A percentile compares a stretch with the other conserved stretches of the same genome.
phyloP scores from a whole-genome alignment of 2,329 filamentous ascomycete genomes.

The Clonostachys rhizophaga region DNA sequence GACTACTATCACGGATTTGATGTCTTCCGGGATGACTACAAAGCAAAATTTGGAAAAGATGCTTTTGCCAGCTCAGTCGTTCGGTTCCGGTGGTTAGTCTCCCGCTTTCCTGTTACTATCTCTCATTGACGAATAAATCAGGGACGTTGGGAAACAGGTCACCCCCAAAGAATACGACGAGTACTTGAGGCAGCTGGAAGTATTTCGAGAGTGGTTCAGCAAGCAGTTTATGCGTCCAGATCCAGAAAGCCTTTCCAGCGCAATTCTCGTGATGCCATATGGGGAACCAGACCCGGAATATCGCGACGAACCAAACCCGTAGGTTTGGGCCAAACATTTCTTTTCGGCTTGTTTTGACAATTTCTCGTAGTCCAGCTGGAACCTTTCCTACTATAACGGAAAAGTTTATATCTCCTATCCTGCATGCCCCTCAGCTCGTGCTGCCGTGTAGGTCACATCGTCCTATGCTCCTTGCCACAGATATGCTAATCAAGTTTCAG shows the following conservation, averaged over 20 bases:
- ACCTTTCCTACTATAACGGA: slow-evolving; percentile 12
- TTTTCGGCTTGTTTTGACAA: not conserved
- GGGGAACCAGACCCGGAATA: slow-evolving; percentile 3
- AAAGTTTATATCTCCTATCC: slow-evolving; percentile 17
- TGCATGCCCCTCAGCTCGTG: slow-evolving; percentile 21
- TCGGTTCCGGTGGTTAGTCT: slow-evolving; percentile 17
- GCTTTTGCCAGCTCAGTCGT: slow-evolving; percentile 19
- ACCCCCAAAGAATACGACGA: slow-evolving; percentile 12
- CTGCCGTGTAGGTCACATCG: slow-evolving; percentile 21
- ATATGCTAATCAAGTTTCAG: slow-evolving; percentile 6
- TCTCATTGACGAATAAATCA: slow-evolving; percentile 4
- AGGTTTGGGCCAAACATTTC: not conserved
- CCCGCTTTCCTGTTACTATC: not conserved
- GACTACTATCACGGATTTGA: slow-evolving; percentile 22
- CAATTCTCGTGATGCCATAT: slow-evolving; percentile 19
- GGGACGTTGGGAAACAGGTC: slow-evolving; percentile 13
- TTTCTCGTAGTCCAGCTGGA: not conserved
- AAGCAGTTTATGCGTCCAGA: slow-evolving; percentile 12
- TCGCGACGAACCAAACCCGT: not conserved
- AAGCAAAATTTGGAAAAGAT: slow-evolving; percentile 10
- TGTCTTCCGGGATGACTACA: slow-evolving; percentile 16
- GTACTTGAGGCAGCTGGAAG: slow-evolving; percentile 12
- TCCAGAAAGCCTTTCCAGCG: slow-evolving; percentile 5
- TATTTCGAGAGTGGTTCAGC: slow-evolving; percentile 25
- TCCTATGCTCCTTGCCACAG: not conserved